Percentiles rank a stretch among this genome's conserved stretches.
phyloP scores from a whole-genome alignment of 2,329 filamentous ascomycete species.

The Aureobasidium sp. region DNA sequence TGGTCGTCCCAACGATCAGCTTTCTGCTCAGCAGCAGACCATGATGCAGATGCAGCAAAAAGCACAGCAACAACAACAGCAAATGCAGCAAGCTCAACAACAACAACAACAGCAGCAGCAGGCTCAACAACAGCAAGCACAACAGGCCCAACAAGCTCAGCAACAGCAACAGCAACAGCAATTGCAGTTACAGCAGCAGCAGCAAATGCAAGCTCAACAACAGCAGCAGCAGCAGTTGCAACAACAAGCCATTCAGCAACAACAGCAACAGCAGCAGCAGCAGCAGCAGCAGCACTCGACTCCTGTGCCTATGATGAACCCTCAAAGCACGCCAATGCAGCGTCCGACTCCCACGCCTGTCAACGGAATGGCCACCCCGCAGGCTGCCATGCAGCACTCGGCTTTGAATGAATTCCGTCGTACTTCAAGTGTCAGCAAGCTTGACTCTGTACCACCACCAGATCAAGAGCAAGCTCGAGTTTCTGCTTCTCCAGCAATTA shows the following conservation, averaged over 20 bases:
- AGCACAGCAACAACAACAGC: conserved; percentile 20
- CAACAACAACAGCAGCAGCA: conserved; percentile 2
- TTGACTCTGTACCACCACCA: conserved; percentile 9
- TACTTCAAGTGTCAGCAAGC: conserved; percentile 15
- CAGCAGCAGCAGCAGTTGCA: conserved; percentile 2
- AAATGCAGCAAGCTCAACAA: conserved; percentile 15
- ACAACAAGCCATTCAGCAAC: neutral
- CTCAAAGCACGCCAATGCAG: conserved; percentile 36
- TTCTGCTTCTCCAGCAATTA: conserved; percentile 11
- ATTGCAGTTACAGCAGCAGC: conserved; percentile 17
- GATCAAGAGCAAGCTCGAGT: conserved; percentile 4
- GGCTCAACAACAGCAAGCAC: conserved; percentile 12
- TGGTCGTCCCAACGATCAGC: conserved; percentile 13
- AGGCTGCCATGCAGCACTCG: conserved; percentile 27
- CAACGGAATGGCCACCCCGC: conserved; percentile 31
- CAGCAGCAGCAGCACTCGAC: conserved; percentile 4
- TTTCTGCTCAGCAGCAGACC: conserved; percentile 15
- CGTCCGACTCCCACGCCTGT: neutral
- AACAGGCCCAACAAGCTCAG: neutral
- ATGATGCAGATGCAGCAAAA: conserved; percentile 24
- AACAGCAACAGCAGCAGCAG: conserved; percentile 4
- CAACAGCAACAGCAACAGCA: conserved; percentile 8
- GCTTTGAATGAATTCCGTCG: conserved; percentile 26
- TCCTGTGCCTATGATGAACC: conserved; percentile 7
- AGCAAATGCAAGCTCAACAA: conserved; percentile 8